Conservation (phyloP, 495 filamentous ascomycete species). For the Lepraria neglecta region DNA sequence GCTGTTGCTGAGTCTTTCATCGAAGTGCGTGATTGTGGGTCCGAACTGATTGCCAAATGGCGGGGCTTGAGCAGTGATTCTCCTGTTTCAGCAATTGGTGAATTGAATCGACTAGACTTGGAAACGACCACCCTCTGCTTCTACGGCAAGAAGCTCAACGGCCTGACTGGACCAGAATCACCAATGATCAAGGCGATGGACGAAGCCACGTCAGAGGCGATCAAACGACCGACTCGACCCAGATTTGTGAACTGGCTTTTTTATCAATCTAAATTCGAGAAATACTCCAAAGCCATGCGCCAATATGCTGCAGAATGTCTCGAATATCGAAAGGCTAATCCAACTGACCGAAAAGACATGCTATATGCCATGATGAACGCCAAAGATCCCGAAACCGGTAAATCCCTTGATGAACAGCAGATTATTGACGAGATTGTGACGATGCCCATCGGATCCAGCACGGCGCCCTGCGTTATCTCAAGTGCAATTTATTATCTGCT, state of each 20-base stretch:
- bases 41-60: slow-evolving; percentile 67
- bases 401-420: slow-evolving; percentile 52
- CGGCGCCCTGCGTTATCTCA: slow-evolving; percentile 40
- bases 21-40: slow-evolving; percentile 62
- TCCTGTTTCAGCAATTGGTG: slow-evolving; percentile 55
- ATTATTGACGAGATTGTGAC: slow-evolving; percentile 62
- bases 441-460: slow-evolving; percentile 44
- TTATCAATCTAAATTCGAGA: slow-evolving; percentile 45
- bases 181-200: slow-evolving; percentile 38
- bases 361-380: slow-evolving; percentile 63
- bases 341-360: slow-evolving; percentile 58
- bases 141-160: slow-evolving; percentile 39
- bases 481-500: slow-evolving; percentile 44
- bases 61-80: slow-evolving; percentile 32
- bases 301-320: slow-evolving; percentile 55
- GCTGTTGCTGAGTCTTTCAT: slow-evolving; percentile 34
- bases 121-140: slow-evolving; percentile 64
- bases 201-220: slow-evolving; percentile 39
- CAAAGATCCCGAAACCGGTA: slow-evolving; percentile 59
- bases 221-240: slow-evolving; percentile 38
- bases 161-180: slow-evolving; percentile 31
- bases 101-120: slow-evolving; percentile 65
- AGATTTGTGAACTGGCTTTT: slow-evolving; percentile 39
- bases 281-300: slow-evolving; percentile 52
- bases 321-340: slow-evolving; percentile 46